Evolutionary conservation across 2,329 filamentous ascomycete genomes (phyloP), one percentile per base, ranked within the genome.

Genomic region (Xylaria polymorpha): DNA sequence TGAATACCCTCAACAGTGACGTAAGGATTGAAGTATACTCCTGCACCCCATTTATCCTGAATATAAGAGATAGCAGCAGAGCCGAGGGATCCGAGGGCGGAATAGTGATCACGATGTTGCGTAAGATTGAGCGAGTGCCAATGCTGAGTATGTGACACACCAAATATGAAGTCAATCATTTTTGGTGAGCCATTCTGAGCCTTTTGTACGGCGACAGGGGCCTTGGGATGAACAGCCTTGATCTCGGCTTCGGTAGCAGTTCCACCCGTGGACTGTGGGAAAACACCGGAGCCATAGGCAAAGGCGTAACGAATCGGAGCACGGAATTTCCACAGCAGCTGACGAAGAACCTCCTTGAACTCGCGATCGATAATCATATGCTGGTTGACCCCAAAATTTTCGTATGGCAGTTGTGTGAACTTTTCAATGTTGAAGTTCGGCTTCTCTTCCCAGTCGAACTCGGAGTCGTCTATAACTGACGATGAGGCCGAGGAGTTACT

Each of bases 91-190:
- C 92, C 93, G 22, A 99, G 84, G 12, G 88, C 90, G 1, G 95
- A 98, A 82, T 99, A 99, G 81, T 99, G 96, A 76, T 97, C 87
- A 8, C 93, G 91, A 78, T 99, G 92, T 79, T 98, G 92, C 72
- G 87, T 86, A 74, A 99, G 85, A 77, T 99, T 99, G 69, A 99
- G 85, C 41, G 92, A 94, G 82, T 99, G 96, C 93, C 95, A 99
- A 82, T 99, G 96, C 78, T 99, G 92, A 1, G 92, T 94, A 80
- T 97, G 93, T 0, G 93, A 93, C 12, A 98, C 95, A 32, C 95
- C 96, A 79, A 99, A 96, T 74, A 99, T 97, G 79, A 99, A 97
- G 81, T 99, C 96, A 72, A 99, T 97, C 91, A 98, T 97, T 83
- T 98, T 98, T 14, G 94, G 94, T 0, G 90, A 90, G 37, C 93